These are phyloP conservation scores for Cystobasidium tubakii DNA, from an alignment of 768 basidiomycete species.

Conservation along the genomic window DNA sequence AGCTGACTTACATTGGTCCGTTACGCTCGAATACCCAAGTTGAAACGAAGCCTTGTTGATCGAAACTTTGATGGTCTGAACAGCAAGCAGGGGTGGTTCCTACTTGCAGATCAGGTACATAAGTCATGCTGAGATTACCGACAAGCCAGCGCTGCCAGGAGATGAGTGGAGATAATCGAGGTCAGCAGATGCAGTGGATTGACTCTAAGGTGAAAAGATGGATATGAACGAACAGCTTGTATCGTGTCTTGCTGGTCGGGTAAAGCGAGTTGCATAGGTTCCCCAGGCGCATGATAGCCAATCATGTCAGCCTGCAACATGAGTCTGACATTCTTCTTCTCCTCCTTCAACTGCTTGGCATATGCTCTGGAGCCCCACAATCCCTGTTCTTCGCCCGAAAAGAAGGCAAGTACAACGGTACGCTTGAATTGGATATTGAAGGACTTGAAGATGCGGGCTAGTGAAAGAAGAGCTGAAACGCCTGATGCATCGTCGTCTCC, in stretches of 20 bases:
- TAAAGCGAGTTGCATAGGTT: conserved; percentile 46
- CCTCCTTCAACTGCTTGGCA: conserved; percentile 38
- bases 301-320: conserved; percentile 39
- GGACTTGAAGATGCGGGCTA: conserved; percentile 5
- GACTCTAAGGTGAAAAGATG: neutral
- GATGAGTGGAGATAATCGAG: no score
- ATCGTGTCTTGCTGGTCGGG: conserved; percentile 43
- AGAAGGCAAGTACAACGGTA: conserved; percentile 43
- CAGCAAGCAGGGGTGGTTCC: conserved; percentile 46
- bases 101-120: conserved; percentile 46
- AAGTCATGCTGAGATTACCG: conserved; percentile 43
- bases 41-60: conserved; percentile 33
- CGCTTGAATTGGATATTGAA: conserved; percentile 37
- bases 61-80: conserved; percentile 45
- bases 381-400: conserved; percentile 48
- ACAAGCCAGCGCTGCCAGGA: conserved; percentile 37
- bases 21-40: conserved; percentile 47
- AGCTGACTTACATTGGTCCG: conserved; percentile 43
- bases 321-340: conserved; percentile 38
- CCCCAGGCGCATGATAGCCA: conserved; percentile 43
- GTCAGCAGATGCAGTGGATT: no score
- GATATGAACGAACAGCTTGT: conserved; percentile 28
- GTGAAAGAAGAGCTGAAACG: conserved; percentile 2
- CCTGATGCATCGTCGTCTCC: conserved; percentile 40
- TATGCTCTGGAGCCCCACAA: conserved; percentile 41